Base-by-base conservation (phyloP, 352 stramenopile genomes). In the Halophytophthora batemanensis region DNA sequence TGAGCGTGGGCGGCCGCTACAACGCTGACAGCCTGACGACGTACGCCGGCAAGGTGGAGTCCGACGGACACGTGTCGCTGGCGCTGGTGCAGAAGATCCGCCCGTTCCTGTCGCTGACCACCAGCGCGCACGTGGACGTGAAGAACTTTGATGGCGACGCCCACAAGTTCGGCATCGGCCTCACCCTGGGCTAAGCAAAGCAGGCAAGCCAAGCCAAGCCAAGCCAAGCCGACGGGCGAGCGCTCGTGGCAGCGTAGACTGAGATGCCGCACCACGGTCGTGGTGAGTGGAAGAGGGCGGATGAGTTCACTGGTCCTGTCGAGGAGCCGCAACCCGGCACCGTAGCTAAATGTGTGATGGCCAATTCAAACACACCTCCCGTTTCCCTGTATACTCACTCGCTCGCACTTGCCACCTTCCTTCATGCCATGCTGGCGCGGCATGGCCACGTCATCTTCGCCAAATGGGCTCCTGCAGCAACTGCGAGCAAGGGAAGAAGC, bases 101-200 rank as follows among this genome's bases (percentile, higher is more conserved):
- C 47, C 81, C 82, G 33, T 92, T 89, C 71, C 57, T 93, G 57
- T 70, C 77, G 66, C 69, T 95, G 38, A 87, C 82, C 53, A 93
- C 83, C 31, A 90, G 77, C 48, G 82, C 82, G 45, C 82, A 92
- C 70, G 86, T 95, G 36, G 85, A 95, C 62, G 85, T 83, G 52
- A 95, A 95, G 85, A 93, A 95, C 78, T 93, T 95, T 52, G 82
- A 95, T 59, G 82, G 85, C 49, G 85, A 95, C 50, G 79, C 82
- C 53, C 85, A 95, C 80, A 95, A 95, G 80, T 95, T 95, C 64
- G 85, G 85, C 56, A 88, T 95, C 43, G 81, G 81, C 31, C 81
- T 95, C 65, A 91, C 82, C 33, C 68, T 95, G 35, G 85, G 85
- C 53, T 95, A 93, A 89, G 52, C 44, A 35, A 33, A n/a, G n/a